Evolutionary conservation across 257 asterid species (phyloP), one percentile per base, ranked within the genome.

Genomic region (Solanum acaule): DNA sequence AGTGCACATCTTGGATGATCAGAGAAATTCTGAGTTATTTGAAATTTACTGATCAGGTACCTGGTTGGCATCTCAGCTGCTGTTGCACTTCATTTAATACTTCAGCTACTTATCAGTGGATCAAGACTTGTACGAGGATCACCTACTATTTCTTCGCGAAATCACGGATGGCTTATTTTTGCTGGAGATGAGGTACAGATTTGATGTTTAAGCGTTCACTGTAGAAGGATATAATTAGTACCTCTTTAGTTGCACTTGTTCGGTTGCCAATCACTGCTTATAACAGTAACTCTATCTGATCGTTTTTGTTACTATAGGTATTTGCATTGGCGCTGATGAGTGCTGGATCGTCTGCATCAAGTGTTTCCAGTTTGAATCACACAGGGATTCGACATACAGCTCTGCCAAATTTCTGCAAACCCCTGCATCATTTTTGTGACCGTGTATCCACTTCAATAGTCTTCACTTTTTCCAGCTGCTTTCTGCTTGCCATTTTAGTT

Each of bases 261-360:
- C 3, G 15, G 6, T 61, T 61, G 29, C 16, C 31, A 23, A 63
- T 63, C 1, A 23, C 2, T 63, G 71, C 71, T 63, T 63, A 63
- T 63, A 63, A 10, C 31, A 0, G 71, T 63, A 23, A 4, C 68
- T 1, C 68, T 63, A 63, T n/a, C 33, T n/a, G 84, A n/a, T 38
- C 12, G 34, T 3, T 6, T 40, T 42, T 78, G 61, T 40, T 40
- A 13, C 61, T 78, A 78, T 14, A 96, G 99, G 86, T 96, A 67
- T 93, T 96, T 89, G 95, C 96, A 6, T 95, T 90, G 77, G 98
- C 94, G 4, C 68, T 93, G 96, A 93, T 96, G 94, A 94, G 99
- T 42, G 99, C 96, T 16, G 98, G 96, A 90, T 96, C 99, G 33
- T 98, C 99, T 22, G 96, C 98, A 16, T 92, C 98, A 0, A 98